These are phyloP conservation scores for Volutella citrinella DNA, from an alignment of 2,329 filamentous ascomycete species.

Conservation along the genomic window DNA sequence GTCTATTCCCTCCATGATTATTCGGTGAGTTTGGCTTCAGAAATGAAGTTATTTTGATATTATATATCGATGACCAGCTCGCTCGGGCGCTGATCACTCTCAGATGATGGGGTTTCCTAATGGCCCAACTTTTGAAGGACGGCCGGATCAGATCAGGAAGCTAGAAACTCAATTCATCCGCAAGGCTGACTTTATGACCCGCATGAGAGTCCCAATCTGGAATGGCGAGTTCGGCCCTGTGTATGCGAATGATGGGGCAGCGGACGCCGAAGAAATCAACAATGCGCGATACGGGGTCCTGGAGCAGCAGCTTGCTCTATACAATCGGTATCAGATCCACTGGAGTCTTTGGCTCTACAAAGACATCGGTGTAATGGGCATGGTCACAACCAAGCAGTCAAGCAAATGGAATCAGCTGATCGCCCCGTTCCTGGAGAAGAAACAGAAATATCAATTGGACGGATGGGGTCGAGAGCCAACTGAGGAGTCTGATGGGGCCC, in stretches of 20 bases:
- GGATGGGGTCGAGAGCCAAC: background rate
- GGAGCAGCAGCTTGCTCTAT: constrained; percentile 33
- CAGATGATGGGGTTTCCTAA: constrained; percentile 3
- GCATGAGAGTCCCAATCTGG: background rate
- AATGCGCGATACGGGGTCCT: background rate
- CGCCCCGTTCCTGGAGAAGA: constrained; percentile 1
- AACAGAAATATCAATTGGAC: background rate
- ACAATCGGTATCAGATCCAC: constrained; percentile 32
- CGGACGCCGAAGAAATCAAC: background rate
- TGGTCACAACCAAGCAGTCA: constrained; percentile 31
- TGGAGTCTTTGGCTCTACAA: constrained; percentile 60
- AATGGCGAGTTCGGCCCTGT: constrained; percentile 2
- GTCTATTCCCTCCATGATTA: constrained; percentile 3
- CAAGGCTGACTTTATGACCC: background rate
- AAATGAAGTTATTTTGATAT: too few species aligned
- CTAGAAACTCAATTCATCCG: constrained; percentile 1
- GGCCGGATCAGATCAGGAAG: background rate
- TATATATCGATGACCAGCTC: too few species aligned
- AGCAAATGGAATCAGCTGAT: background rate
- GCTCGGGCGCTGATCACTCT: too few species aligned
- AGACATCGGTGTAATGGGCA: constrained; percentile 51
- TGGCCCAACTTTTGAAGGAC: background rate
- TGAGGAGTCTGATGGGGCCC: background rate
- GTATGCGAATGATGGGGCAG: background rate
- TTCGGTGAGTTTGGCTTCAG: too few species aligned